phyloP scores from a whole-genome alignment of 116 monocot genomes.

The Trichopus zeylanicus region DNA sequence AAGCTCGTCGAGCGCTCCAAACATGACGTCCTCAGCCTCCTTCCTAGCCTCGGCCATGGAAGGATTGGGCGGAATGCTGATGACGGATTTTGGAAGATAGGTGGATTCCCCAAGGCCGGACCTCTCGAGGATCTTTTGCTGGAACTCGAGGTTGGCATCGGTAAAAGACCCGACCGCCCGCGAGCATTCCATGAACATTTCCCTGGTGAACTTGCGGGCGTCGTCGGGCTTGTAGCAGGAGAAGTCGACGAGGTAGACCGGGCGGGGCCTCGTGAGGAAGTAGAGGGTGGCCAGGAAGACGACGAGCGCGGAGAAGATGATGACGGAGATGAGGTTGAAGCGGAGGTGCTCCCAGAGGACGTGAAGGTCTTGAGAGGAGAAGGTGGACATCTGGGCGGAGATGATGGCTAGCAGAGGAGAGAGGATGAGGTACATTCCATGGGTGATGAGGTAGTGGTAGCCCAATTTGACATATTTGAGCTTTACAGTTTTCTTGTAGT shows the following conservation, averaged over 20 bases:
- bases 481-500: neutral
- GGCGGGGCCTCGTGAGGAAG: neutral
- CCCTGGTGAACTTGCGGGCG: neutral
- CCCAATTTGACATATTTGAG: constrained; percentile 7
- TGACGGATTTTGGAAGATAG: neutral
- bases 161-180: neutral
- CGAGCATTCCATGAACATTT: constrained; percentile 3
- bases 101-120: constrained; percentile 1
- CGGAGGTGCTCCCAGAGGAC: neutral
- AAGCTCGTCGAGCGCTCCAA: constrained; percentile 5
- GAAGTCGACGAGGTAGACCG: constrained; percentile 3
- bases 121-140: constrained; percentile 1
- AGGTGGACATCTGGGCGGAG: neutral
- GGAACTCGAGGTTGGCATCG: neutral
- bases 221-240: constrained; percentile 5
- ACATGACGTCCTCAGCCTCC: constrained; percentile 5
- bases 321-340: neutral
- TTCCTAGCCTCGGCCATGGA: constrained; percentile 5
- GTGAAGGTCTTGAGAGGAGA: constrained; percentile 1
- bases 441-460: too few relatives aligned
- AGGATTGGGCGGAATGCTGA: constrained; percentile 1
- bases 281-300: constrained; percentile 4
- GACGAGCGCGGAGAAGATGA: neutral
- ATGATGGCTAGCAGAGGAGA: neutral
- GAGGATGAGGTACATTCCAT: neutral